Base-by-base conservation (phyloP, 805 yeast species). In the Ogataea pignaliae region DNA sequence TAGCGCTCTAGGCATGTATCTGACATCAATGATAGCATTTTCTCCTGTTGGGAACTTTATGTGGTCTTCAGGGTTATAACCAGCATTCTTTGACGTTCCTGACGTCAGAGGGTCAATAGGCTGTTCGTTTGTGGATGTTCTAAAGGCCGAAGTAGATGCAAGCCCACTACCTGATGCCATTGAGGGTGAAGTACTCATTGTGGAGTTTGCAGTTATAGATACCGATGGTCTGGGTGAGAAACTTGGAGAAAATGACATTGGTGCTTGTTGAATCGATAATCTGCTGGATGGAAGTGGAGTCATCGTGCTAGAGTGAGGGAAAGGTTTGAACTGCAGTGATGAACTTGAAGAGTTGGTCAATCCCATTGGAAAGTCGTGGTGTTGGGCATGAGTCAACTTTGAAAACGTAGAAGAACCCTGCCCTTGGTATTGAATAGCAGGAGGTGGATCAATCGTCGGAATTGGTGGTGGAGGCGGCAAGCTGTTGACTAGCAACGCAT, bases 1-100 rank as follows among this genome's bases (percentile, higher is more conserved):
- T 26, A 86, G 58, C 14, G 79, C 72, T 47, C 95, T 70, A 13
- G 95, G 93, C 32, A 83, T 71, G 44, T 78, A 68, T 31, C 83
- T 61, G 6, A 87, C 81, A 52, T 83, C 88, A 63, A 83, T 42
- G 12, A 14, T 31, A 5, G 54, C 52, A 8, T 48, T 49, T 1
- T 46, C 45, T 7, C 38, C 51, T 1, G 40, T 28, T 3, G 63
- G 55, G 41, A 50, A 50, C 13, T 42, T 46, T 14, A 46, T 26
- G 3, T 37, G 15, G 29, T 41, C 44, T 38, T 53, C 53, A 10
- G 26, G 13, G 26, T n/a, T 16, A 3, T 15, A 15, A 12, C 18
- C 32, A 15, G 14, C 12, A 9, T 18, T 5, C 29, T 44, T 37
- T 10, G 40, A 37, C 28, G 43, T 42, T 16, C 34, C 40, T 15